These are phyloP conservation scores for Blastocystis sp. DNA, from an alignment of 352 stramenopile species.

Conservation along the genomic window DNA sequence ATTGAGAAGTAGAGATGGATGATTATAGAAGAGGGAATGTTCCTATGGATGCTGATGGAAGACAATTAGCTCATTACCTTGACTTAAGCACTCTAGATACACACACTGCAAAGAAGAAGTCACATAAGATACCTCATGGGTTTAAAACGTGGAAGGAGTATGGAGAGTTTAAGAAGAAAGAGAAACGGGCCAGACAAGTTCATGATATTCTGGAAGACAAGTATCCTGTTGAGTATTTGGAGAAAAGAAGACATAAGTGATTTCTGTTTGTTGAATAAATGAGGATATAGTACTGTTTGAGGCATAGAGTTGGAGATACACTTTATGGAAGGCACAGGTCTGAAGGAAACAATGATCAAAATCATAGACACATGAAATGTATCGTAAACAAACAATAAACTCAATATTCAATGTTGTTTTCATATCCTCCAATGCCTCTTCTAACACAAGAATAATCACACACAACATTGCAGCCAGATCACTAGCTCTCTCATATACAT, in stretches of 20 bases:
- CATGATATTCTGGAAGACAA: slow-evolving; percentile 67
- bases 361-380: too few species aligned
- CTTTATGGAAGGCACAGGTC: too few species aligned
- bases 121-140: slow-evolving; percentile 54
- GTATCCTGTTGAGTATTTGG: slow-evolving; percentile 63
- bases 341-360: too few species aligned
- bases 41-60: slow-evolving; percentile 27
- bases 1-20: slow-evolving; percentile 28
- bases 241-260: slow-evolving; percentile 41
- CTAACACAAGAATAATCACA: neutral
- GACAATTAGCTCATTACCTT: slow-evolving; percentile 48
- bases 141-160: slow-evolving; percentile 69
- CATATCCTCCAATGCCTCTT: neutral
- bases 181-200: slow-evolving; percentile 56
- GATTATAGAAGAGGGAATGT: slow-evolving; percentile 38
- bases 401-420: neutral
- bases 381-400: neutral
- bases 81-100: slow-evolving; percentile 48
- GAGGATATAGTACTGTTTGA: too few species aligned
- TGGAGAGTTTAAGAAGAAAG: slow-evolving; percentile 68
- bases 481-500: neutral
- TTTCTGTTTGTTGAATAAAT: slow-evolving; percentile 46
- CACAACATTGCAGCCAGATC: neutral
- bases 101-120: slow-evolving; percentile 62
- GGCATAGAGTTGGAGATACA: too few species aligned